Conservation (phyloP, 1,284 basidiomycete species). For the Anthracocystis walkeri region DNA sequence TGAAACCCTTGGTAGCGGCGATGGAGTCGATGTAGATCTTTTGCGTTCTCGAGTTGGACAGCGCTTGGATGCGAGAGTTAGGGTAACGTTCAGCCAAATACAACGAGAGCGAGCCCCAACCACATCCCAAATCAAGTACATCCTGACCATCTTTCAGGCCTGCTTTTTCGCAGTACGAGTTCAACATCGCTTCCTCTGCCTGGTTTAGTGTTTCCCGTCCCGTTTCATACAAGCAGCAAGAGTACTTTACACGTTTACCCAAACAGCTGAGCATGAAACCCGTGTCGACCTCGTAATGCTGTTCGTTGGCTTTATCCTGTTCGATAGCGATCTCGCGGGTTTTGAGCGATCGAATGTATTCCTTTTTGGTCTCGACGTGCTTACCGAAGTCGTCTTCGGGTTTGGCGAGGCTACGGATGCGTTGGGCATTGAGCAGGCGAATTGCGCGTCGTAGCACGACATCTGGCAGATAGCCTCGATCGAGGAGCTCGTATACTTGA, state of each 20-base stretch:
- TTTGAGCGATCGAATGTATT: conserved; percentile 70
- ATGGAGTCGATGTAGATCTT: conserved; percentile 77
- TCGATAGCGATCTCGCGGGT: conserved; percentile 77
- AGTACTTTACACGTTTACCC: conserved; percentile 61
- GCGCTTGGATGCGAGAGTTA: conserved; percentile 76
- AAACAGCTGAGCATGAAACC: conserved; percentile 62
- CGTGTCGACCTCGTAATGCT: conserved; percentile 79
- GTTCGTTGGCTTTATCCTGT: conserved; percentile 80
- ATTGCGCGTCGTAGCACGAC: conserved; percentile 75
- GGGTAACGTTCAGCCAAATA: conserved; percentile 82
- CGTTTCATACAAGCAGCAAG: conserved; percentile 78
- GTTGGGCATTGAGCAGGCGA: conserved; percentile 75
- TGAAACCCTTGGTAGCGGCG: conserved; percentile 74
- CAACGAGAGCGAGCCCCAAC: conserved; percentile 80
- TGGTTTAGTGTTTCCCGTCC: conserved; percentile 77
- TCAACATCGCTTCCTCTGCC: conserved; percentile 77
- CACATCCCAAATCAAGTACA: conserved; percentile 80
- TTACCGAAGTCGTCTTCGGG: conserved; percentile 76
- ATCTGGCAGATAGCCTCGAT: conserved; percentile 51
- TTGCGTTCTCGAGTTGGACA: conserved; percentile 81
- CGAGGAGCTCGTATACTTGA: conserved; percentile 43
- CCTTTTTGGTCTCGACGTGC: conserved; percentile 78
- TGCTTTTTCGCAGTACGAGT: conserved; percentile 79
- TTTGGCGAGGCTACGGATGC: conserved; percentile 75
- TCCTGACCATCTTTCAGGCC: conserved; percentile 77